Percentiles rank a stretch among this genome's conserved stretches.
Conservation (phyloP, 768 basidiomycete genomes). For the Mrakia frigida region DNA sequence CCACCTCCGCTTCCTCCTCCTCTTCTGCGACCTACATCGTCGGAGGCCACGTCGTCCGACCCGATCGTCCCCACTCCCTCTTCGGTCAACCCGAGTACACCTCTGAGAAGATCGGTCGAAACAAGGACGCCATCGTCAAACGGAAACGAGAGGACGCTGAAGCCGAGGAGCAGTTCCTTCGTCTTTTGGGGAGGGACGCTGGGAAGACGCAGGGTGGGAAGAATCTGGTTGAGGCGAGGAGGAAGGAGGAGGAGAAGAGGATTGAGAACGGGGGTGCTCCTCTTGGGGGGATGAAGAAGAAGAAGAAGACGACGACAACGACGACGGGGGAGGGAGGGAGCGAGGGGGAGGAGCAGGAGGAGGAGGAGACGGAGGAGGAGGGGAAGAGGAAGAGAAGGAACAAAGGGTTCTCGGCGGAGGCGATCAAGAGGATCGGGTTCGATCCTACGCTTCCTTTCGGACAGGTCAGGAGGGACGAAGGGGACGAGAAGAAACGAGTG, state of each 20-base stretch:
- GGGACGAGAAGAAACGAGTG: slow-evolving; percentile 20
- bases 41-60: slow-evolving; percentile 66
- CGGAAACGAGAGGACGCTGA: slow-evolving; percentile 50
- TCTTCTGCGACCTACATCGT: slow-evolving; percentile 57
- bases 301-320: neutral
- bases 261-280: slow-evolving; percentile 25
- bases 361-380: slow-evolving; percentile 28
- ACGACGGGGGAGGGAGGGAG: neutral
- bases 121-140: slow-evolving; percentile 69
- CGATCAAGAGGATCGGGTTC: slow-evolving; percentile 71
- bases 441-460: slow-evolving; percentile 54
- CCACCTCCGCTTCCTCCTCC: slow-evolving; percentile 38
- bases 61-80: slow-evolving; percentile 24
- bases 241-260: slow-evolving; percentile 34
- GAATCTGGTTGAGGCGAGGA: slow-evolving; percentile 28
- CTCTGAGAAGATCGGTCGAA: slow-evolving; percentile 69
- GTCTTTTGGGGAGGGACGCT: slow-evolving; percentile 50
- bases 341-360: slow-evolving; percentile 34
- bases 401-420: slow-evolving; percentile 58
- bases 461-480: slow-evolving; percentile 4
- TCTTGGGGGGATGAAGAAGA: neutral
- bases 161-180: slow-evolving; percentile 59
- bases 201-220: slow-evolving; percentile 30
- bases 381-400: slow-evolving; percentile 41
- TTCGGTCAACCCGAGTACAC: slow-evolving; percentile 50